Conservation (phyloP, 805 yeast species). For the Priceomyces carsonii region DNA sequence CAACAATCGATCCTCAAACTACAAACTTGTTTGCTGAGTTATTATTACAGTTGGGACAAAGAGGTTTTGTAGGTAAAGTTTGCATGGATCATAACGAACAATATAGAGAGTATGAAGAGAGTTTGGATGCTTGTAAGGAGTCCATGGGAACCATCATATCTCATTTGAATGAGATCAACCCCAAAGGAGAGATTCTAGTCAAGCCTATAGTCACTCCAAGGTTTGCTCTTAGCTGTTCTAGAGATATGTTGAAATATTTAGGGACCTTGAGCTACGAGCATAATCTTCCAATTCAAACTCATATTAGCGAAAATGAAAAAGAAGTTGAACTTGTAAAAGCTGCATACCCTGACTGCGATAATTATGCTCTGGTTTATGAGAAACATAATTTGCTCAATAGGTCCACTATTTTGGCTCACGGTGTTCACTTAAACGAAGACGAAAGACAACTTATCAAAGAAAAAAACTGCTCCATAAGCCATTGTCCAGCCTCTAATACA, state of each 20-base stretch:
- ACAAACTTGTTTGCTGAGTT: constrained; percentile 76
- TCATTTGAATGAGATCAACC: constrained; percentile 56
- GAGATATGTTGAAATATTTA: constrained; percentile 59
- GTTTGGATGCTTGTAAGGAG: constrained; percentile 50
- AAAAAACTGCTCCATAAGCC: constrained; percentile 73
- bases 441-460: constrained; percentile 61
- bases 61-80: constrained; percentile 90
- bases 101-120: constrained; percentile 69
- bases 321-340: constrained; percentile 76
- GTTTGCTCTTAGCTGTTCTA: constrained; percentile 86
- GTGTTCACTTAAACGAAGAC: constrained; percentile 66
- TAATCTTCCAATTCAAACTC: constrained; percentile 80
- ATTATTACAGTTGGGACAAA: constrained; percentile 67
- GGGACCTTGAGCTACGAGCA: constrained; percentile 54
- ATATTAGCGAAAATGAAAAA: constrained; percentile 74
- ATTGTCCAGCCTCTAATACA: constrained; percentile 92
- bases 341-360: constrained; percentile 67
- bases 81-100: constrained; percentile 83
- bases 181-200: constrained; percentile 48
- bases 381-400: constrained; percentile 56
- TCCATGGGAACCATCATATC: constrained; percentile 59
- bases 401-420: constrained; percentile 86
- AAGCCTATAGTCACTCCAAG: constrained; percentile 87
- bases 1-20: constrained; percentile 80
- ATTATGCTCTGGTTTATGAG: constrained; percentile 79